phyloP scores from a whole-genome alignment of 1,284 basidiomycete genomes.

The Apiotrichum akiyoshidainum region DNA sequence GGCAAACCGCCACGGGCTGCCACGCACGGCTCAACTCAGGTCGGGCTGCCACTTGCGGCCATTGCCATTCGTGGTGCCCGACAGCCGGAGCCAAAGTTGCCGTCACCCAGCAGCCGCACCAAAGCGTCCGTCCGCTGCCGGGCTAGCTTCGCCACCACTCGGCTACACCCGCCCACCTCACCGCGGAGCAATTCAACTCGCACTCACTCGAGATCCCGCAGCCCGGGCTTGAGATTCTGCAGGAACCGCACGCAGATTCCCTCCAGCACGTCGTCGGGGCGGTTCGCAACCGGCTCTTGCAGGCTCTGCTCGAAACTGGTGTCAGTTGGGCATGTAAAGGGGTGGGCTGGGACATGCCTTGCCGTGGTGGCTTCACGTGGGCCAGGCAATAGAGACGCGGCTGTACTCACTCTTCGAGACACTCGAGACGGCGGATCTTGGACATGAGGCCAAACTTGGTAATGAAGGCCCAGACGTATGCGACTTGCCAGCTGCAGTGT shows the following conservation, averaged over 20 bases:
- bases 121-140: background rate
- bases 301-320: slow-evolving; percentile 42
- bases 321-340: background rate
- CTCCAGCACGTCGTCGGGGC: slow-evolving; percentile 47
- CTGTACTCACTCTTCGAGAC: slow-evolving; percentile 41
- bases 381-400: background rate
- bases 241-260: slow-evolving; percentile 43
- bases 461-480: slow-evolving; percentile 48
- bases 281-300: slow-evolving; percentile 37
- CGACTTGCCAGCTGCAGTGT: slow-evolving; percentile 44
- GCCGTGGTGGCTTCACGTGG: background rate
- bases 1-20: background rate
- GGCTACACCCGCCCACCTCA: background rate
- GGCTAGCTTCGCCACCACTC: too few relatives aligned
- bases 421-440: slow-evolving; percentile 35
- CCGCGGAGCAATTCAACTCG: background rate
- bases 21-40: too few relatives aligned
- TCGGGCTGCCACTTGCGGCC: too few relatives aligned
- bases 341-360: background rate
- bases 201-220: slow-evolving; percentile 37
- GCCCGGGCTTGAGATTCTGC: slow-evolving; percentile 36
- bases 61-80: too few relatives aligned
- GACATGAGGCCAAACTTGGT: slow-evolving; percentile 38
- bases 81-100: too few relatives aligned
- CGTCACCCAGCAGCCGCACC: background rate